Conservation (phyloP, 441 rosid species). For the Kokia cookei region DNA sequence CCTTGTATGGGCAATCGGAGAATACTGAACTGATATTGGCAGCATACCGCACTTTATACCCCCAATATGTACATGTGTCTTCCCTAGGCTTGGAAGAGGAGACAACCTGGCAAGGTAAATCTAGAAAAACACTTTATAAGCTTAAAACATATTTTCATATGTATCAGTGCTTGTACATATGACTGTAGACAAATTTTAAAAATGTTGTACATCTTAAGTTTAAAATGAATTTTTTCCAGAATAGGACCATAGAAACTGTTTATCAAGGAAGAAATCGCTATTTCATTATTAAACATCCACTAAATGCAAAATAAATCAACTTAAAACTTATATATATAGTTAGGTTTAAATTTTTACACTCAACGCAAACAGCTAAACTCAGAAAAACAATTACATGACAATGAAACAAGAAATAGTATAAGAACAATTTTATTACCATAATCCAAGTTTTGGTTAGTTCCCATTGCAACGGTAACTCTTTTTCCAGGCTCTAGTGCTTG, state of each 20-base stretch:
- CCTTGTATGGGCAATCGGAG: slow-evolving; percentile 61
- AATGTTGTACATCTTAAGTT: not conserved
- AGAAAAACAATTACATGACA: not conserved
- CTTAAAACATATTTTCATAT: not conserved
- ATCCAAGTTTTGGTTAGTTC: slow-evolving; percentile 60
- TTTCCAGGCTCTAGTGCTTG: slow-evolving; percentile 69
- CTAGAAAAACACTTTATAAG: slow-evolving; percentile 38
- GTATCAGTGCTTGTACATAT: not conserved
- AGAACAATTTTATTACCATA: slow-evolving; percentile 30
- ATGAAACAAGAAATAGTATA: not conserved
- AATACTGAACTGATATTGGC: slow-evolving; percentile 67
- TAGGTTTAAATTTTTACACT: not conserved
- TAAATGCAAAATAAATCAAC: not conserved
- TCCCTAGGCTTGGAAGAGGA: slow-evolving; percentile 71
- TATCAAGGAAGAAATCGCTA: not conserved
- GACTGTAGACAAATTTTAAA: not conserved
- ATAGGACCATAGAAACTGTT: not conserved
- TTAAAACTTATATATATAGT: not conserved
- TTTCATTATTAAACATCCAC: not conserved
- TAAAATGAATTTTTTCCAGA: not conserved
- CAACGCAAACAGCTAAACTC: not conserved
- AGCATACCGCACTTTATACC: slow-evolving; percentile 92
- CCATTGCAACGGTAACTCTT: slow-evolving; percentile 94
- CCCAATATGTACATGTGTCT: slow-evolving; percentile 83
- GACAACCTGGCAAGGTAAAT: slow-evolving; percentile 56